Evolutionary conservation across 2,329 filamentous ascomycete genomes (phyloP), one percentile per base, ranked within the genome.

Genomic region (Orbilia quercus): DNA sequence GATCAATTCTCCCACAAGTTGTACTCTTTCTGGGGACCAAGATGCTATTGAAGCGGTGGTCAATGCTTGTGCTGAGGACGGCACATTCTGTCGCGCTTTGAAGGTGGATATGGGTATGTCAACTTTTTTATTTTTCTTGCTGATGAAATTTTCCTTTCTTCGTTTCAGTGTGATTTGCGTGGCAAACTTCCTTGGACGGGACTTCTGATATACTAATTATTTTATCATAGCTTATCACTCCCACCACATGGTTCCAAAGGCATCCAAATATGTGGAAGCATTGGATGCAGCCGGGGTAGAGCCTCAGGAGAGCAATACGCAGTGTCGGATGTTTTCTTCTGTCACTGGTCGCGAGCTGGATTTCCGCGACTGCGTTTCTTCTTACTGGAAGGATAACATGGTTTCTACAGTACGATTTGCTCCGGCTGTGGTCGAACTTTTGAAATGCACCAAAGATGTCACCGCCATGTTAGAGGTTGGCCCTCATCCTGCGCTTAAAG

Each of bases 161-260:
- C n/a, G n/a, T n/a, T n/a, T n/a, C n/a, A n/a, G n/a, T n/a, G n/a
- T n/a, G n/a, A n/a, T n/a, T n/a, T n/a, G n/a, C n/a, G n/a, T n/a
- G n/a, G n/a, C n/a, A n/a, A n/a, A n/a, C n/a, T n/a, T n/a, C n/a
- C n/a, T n/a, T n/a, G n/a, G n/a, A n/a, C n/a, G n/a, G n/a, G n/a
- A n/a, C n/a, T n/a, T n/a, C n/a, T n/a, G n/a, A n/a, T n/a, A 76
- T 44, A 28, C 75, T 81, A 12, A 78, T 78, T 78, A 82, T 9
- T 78, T 78, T 1, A 51, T 79, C n/a, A n/a, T 78, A 2, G 82
- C 82, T 0, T 84, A 83, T 74, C 82, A 84, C 75, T 82, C 81
- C 0, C 79, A 79, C 34, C 81, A 81, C 64, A 82, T 82, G 81
- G 75, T 79, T 75, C 47, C 66, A 6, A 74, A 80, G 12, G 79